A percentile compares a stretch with the other conserved stretches of the same genome.
Evolutionary conservation across 2,329 filamentous ascomycete species (phyloP).

Genomic region (Trichoderma brevicompactum): DNA sequence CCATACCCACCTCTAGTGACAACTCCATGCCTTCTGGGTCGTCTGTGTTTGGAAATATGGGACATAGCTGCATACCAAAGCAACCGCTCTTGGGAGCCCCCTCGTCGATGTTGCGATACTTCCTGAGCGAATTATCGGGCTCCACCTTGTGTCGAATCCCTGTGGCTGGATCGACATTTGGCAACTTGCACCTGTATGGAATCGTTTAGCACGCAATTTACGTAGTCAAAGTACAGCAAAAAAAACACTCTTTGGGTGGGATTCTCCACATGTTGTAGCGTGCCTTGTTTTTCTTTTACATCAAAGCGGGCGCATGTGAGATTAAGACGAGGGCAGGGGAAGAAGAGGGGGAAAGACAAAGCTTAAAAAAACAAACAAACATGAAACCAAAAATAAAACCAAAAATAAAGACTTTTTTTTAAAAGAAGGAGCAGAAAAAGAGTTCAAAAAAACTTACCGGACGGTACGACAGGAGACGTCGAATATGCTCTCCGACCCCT

Average conservation of each 20-base stretch:
- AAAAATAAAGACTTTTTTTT: too few species aligned
- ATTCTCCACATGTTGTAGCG: slow-evolving; percentile 8
- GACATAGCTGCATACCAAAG: slow-evolving; percentile 69
- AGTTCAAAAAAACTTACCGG: slow-evolving; percentile 47
- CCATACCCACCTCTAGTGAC: slow-evolving; percentile 61
- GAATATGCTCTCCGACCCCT: slow-evolving; percentile 43
- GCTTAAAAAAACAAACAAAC: background rate
- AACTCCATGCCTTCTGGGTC: slow-evolving; percentile 44
- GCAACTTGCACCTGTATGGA: slow-evolving; percentile 63
- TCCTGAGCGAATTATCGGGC: slow-evolving; percentile 62
- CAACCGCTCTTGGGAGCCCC: slow-evolving; percentile 62
- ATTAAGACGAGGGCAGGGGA: background rate
- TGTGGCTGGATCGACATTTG: slow-evolving; percentile 68
- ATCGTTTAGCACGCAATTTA: background rate
- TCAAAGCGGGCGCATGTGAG: background rate
- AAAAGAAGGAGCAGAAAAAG: background rate
- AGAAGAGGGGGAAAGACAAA: background rate
- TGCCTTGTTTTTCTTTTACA: background rate
- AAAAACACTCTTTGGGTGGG: background rate
- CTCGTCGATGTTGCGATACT: slow-evolving; percentile 62
- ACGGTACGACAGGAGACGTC: slow-evolving; percentile 68
- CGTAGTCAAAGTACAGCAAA: background rate
- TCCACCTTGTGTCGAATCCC: slow-evolving; percentile 60
- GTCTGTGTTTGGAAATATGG: slow-evolving; percentile 49
- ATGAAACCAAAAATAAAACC: background rate